These are phyloP conservation scores for Hansfordia pulvinata DNA, from an alignment of 2,329 filamentous ascomycete genomes.

Conservation along the genomic window DNA sequence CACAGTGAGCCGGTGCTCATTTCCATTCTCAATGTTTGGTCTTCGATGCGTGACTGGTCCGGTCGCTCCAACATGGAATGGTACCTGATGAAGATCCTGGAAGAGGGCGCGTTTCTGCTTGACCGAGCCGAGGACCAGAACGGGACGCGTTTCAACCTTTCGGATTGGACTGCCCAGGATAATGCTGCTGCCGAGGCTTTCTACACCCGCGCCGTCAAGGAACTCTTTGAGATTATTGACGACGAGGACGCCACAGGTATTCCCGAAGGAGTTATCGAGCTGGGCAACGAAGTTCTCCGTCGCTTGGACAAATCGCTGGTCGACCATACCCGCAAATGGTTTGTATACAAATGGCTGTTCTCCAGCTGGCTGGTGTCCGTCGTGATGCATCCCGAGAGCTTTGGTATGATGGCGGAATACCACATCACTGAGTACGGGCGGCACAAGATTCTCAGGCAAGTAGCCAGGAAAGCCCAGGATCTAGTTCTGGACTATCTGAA, in stretches of 20 bases:
- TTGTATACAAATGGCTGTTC: constrained; percentile 88
- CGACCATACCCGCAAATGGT: constrained; percentile 64
- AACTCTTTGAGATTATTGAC: constrained; percentile 75
- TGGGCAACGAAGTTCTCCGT: constrained; percentile 70
- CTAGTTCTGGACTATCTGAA: constrained; percentile 63
- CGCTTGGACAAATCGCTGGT: constrained; percentile 62
- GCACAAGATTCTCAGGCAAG: constrained; percentile 66
- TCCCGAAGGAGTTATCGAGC: constrained; percentile 69
- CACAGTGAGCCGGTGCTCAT: constrained; percentile 71
- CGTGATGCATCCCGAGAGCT: constrained; percentile 77
- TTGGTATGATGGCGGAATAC: constrained; percentile 71
- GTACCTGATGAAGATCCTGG: constrained; percentile 88
- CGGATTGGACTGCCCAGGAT: constrained; percentile 63
- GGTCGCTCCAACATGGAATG: constrained; percentile 82
- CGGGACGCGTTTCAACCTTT: constrained; percentile 56
- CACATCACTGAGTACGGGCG: constrained; percentile 86
- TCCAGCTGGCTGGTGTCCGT: constrained; percentile 73
- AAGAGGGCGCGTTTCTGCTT: constrained; percentile 82
- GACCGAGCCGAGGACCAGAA: constrained; percentile 74
- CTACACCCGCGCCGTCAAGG: constrained; percentile 68
- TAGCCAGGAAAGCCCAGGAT: constrained; percentile 68
- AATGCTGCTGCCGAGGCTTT: constrained; percentile 78
- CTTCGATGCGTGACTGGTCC: constrained; percentile 76
- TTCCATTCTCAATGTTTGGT: constrained; percentile 78
- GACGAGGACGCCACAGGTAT: constrained; percentile 76